Evolutionary conservation across 306 rosid genomes (phyloP), one percentile per base, ranked within the genome.

Genomic region (Trifolium pratense): DNA sequence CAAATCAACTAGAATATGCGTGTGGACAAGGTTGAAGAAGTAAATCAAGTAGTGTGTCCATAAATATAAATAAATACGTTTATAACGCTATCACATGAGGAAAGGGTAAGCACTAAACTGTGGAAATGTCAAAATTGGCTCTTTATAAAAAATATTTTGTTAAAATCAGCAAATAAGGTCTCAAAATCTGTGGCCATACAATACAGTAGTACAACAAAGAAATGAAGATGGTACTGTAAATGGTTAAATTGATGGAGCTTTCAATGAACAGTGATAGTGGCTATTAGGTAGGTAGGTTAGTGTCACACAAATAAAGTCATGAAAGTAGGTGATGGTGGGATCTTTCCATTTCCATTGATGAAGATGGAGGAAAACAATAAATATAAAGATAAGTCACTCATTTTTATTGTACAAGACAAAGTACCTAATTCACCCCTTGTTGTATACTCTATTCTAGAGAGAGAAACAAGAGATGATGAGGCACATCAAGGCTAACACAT

Each of bases 321-420:
- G 87, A 84, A 76, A 79, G 85, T 87, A 74, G 90, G 89, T 82
- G 77, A 69, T 53, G 81, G 81, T 75, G 83, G 80, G 77, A 79
- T 79, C 82, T 79, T 77, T 77, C 68, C 57, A 53, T 52, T 82
- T 79, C 84, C 77, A 74, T 73, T 48, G 56, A 72, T 31, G 75
- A 74, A 55, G 70, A 74, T 77, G 69, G 74, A 45, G 14, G 40
- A 77, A 62, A 77, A 70, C 78, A 63, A 76, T 84, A 36, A 76
- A 76, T 73, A 55, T 73, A 49, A 59, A 48, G 80, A 62, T 12
- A 62, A 36, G 40, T 14, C 8, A 55, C 40, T 26, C 32, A 67
- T 21, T 36, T 74, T 71, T 1, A 2, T 39, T 43, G 56, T 60
- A 71, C 61, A 76, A 68, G 77, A 68, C 64, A 57, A 66, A 68